Base-by-base conservation (phyloP, 1,284 basidiomycete genomes). In the Cutaneotrichosporon daszewskae region DNA sequence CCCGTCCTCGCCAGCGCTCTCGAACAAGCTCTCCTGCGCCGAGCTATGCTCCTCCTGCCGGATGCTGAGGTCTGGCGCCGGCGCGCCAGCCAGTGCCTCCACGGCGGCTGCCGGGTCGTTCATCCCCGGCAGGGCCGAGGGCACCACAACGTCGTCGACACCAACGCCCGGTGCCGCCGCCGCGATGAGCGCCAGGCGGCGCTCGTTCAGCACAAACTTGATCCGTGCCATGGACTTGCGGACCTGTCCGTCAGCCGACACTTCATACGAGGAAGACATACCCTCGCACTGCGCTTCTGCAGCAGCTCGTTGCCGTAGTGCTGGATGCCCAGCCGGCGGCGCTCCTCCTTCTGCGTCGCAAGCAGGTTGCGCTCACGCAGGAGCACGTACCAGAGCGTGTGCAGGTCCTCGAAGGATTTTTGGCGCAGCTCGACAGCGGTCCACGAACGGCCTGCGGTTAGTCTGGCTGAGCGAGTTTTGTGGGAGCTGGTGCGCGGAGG, bases 181-280 rank as follows among this genome's bases (percentile, higher is more conserved):
- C n/a, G 76, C 68, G 34, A 76, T 66, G 22, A 91, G 85, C 7
- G 87, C 89, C 13, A 90, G 69, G 32, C 90, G 79, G 33, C 94
- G 83, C 67, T 98, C 94, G 63, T 91, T 91, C 43, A 97, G 75
- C 13, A 97, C 83, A 54, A 81, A 83, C 71, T 98, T 98, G 71
- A 97, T 91, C 32, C 89, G 82, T 17, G 89, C 89, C 89, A 96
- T 95, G n/a, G 87, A 84, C 74, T 92, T 95, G 37, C 86, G 84
- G 66, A 84, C 85, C 92, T 96, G 60, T n/a, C n/a, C n/a, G n/a
- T n/a, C n/a, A n/a, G n/a, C n/a, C n/a, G n/a, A n/a, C n/a, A n/a
- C n/a, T n/a, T n/a, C n/a, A n/a, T n/a, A n/a, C n/a, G n/a, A n/a
- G n/a, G n/a, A n/a, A 18, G 5, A 62, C 63, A 55, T 48, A 71